Evolutionary conservation across 352 stramenopile genomes (phyloP).

Genomic region (Pythium diclinum): DNA sequence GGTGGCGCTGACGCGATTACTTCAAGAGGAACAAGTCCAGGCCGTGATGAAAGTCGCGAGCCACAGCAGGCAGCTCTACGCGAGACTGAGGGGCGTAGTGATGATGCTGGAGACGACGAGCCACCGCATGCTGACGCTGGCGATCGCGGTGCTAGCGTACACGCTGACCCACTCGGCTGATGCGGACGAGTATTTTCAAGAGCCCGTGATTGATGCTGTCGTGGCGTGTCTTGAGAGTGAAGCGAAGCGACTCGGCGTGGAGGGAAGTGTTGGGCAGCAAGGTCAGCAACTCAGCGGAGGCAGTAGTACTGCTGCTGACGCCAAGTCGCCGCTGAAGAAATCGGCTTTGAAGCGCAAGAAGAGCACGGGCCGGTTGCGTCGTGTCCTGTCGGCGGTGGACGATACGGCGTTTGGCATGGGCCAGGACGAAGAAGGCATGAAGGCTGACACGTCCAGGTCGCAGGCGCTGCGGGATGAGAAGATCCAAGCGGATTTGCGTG

Average conservation of each 20-base stretch:
- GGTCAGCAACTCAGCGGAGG: background rate
- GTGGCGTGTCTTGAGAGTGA: slow-evolving; percentile 16
- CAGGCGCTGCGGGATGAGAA: slow-evolving; percentile 19
- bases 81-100: slow-evolving; percentile 37
- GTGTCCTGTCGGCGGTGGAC: background rate
- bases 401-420: background rate
- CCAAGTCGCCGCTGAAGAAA: slow-evolving; percentile 30
- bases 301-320: background rate
- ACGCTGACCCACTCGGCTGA: slow-evolving; percentile 35
- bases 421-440: background rate
- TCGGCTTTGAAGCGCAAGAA: slow-evolving; percentile 58
- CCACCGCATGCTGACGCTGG: slow-evolving; percentile 22
- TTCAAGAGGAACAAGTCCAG: slow-evolving; percentile 35
- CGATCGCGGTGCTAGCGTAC: slow-evolving; percentile 39
- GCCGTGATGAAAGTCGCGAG: slow-evolving; percentile 35
- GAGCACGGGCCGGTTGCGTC: background rate
- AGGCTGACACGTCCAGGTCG: background rate
- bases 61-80: slow-evolving; percentile 21
- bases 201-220: slow-evolving; percentile 35
- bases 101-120: slow-evolving; percentile 11
- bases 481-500: slow-evolving; percentile 19
- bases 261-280: background rate
- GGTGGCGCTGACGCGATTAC: slow-evolving; percentile 37
- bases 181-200: slow-evolving; percentile 34
- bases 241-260: background rate